These are phyloP conservation scores for Komagataella kurtzmanii DNA, from an alignment of 805 yeast genomes.

Conservation along the genomic window DNA sequence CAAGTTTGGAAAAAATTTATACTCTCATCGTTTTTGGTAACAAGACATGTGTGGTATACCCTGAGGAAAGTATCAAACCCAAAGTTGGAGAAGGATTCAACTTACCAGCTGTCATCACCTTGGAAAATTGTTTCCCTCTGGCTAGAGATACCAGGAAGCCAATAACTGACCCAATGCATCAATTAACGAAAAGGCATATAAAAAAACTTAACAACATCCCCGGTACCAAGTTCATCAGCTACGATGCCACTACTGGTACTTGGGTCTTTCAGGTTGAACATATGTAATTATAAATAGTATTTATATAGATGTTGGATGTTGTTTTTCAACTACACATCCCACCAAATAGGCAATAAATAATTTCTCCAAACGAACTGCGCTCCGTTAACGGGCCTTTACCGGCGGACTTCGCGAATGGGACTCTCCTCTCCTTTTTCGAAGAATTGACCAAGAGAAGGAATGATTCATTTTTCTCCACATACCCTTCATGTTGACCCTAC, in stretches of 20 bases:
- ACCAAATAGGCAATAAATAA: not conserved
- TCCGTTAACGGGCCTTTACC: not conserved
- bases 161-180: slow-evolving; percentile 67
- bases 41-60: slow-evolving; percentile 57
- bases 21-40: slow-evolving; percentile 54
- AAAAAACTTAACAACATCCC: slow-evolving; percentile 47
- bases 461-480: not conserved
- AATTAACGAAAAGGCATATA: slow-evolving; percentile 55
- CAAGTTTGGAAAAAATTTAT: slow-evolving; percentile 47
- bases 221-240: slow-evolving; percentile 54
- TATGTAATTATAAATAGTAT: slow-evolving; percentile 8
- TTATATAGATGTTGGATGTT: not conserved
- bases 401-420: not conserved
- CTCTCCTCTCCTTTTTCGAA: not conserved
- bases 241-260: slow-evolving; percentile 63
- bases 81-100: slow-evolving; percentile 72
- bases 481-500: not conserved
- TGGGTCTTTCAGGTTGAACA: slow-evolving; percentile 50
- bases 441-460: not conserved
- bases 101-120: slow-evolving; percentile 55
- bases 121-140: slow-evolving; percentile 75
- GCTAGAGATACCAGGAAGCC: slow-evolving; percentile 58
- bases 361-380: not conserved
- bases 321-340: not conserved
- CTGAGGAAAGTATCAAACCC: slow-evolving; percentile 50